phyloP scores from a whole-genome alignment of 1,139 yeast genomes.

The Hemisphaericaspora subhashii region DNA sequence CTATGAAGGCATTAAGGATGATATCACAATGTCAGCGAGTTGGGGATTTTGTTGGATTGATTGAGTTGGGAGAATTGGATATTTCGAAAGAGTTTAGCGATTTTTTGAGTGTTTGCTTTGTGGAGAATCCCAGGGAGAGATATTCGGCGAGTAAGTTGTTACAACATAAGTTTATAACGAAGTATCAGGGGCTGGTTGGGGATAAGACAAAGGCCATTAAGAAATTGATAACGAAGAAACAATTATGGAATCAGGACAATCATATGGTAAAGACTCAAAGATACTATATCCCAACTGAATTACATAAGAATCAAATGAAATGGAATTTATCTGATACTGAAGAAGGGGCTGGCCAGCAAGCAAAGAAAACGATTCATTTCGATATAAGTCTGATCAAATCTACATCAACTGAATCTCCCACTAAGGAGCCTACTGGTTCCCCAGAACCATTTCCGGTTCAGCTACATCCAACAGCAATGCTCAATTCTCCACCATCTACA shows the following conservation, averaged over 20 bases:
- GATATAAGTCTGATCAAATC: constrained; percentile 35
- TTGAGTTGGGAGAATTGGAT: constrained; percentile 25
- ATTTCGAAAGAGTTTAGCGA: constrained; percentile 42
- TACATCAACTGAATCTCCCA: constrained; percentile 10
- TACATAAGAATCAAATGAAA: constrained; percentile 33
- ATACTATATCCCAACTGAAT: constrained; percentile 43
- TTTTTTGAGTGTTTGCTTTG: constrained; percentile 64
- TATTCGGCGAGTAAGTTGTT: constrained; percentile 60
- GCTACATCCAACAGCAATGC: constrained; percentile 6
- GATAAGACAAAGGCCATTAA: constrained; percentile 25
- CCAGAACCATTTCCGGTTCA: no score
- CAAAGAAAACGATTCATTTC: constrained; percentile 27
- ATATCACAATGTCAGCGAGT: constrained; percentile 41
- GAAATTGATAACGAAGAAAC: constrained; percentile 38
- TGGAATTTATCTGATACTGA: constrained; percentile 27
- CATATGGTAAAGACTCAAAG: constrained; percentile 33
- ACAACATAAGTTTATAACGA: constrained; percentile 56
- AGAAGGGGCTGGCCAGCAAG: constrained; percentile 5
- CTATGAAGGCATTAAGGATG: constrained; percentile 71
- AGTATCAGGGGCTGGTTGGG: constrained; percentile 13
- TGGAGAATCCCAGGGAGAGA: constrained; percentile 59
- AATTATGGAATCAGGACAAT: constrained; percentile 44
- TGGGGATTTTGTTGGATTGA: constrained; percentile 34
- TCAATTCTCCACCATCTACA: neutral
- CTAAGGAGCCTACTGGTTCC: no score